phyloP scores from a whole-genome alignment of 768 basidiomycete genomes.

The Boletus pseudo-olivaceus region DNA sequence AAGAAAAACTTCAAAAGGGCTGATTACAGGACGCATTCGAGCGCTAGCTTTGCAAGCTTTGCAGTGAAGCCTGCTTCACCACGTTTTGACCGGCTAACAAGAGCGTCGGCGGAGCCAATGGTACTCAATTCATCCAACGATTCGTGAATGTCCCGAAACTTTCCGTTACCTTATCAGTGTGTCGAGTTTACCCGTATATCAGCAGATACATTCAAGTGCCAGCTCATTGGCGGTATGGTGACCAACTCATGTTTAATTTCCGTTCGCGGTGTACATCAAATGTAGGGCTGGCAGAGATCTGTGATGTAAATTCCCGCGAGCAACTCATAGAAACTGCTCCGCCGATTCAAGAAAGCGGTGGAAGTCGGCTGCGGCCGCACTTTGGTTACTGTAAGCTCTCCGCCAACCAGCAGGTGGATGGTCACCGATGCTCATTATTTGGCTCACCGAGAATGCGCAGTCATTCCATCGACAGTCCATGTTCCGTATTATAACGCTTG shows the following conservation, averaged over 20 bases:
- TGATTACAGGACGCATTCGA: background rate
- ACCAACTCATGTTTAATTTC: background rate
- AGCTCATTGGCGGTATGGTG: background rate
- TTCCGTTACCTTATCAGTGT: too few species aligned
- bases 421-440: background rate
- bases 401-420: background rate
- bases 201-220: background rate
- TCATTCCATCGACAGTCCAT: background rate
- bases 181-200: background rate
- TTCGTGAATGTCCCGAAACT: background rate
- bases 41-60: background rate
- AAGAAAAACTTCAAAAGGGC: background rate
- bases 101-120: background rate
- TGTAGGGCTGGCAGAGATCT: background rate
- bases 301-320: background rate
- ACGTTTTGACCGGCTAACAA: background rate
- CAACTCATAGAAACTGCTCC: background rate
- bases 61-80: background rate
- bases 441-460: background rate
- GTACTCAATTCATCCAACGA: too few species aligned
- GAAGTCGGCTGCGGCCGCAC: background rate
- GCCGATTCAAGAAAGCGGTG: background rate
- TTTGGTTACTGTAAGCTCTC: background rate
- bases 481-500: background rate
- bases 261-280: background rate